Base-by-base conservation (phyloP, 257 asterid genomes). In the Gynochthodes officinalis region DNA sequence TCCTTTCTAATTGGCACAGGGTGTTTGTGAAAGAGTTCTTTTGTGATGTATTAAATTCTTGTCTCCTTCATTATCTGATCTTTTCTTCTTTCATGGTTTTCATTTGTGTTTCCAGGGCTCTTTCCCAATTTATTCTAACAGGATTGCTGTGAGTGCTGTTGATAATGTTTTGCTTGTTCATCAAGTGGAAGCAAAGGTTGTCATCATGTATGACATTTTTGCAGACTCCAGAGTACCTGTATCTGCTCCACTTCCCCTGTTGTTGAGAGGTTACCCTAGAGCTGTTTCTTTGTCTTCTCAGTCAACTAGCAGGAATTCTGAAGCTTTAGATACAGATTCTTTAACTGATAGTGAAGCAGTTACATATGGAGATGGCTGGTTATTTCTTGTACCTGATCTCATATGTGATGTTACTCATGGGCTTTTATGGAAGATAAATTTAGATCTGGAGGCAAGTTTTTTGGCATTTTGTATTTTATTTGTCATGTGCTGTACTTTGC, bases 171-270 rank as follows among this genome's bases (percentile, higher is more conserved):
- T 94, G 85, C 88, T 94, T 62, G 89, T 94, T 84, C 99, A 94
- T 84, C 99, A 94, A 85, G 92, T 80, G 83, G 99, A 89, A 67
- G 97, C 99, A 39, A 94, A 91, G 83, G 99, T 94, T 72, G 97
- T 85, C 68, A 94, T 94, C 73, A 72, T 94, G 69, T 94, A 94
- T 42, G 99, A 94, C 75, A 64, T 91, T 44, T 89, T 77, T 82
- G 78, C 89, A 60, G 98, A 90, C 82, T 88, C 92, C 50, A 89
- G 82, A 77, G 84, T 83, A 43, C 98, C 97, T 42, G 78, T 94
- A 25, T 94, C 99, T 74, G 97, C 99, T 78, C 99, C 99, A 4
- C 97, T 94, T 79, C 99, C 99, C 39, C 81, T 94, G 40, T 82
- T 88, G 78, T 73, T 94, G 84, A 88, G 97, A 86, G 92, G 95